phyloP scores from a whole-genome alignment of 2,329 filamentous ascomycete genomes.

The Aspergillus brunneoviolaceus region DNA sequence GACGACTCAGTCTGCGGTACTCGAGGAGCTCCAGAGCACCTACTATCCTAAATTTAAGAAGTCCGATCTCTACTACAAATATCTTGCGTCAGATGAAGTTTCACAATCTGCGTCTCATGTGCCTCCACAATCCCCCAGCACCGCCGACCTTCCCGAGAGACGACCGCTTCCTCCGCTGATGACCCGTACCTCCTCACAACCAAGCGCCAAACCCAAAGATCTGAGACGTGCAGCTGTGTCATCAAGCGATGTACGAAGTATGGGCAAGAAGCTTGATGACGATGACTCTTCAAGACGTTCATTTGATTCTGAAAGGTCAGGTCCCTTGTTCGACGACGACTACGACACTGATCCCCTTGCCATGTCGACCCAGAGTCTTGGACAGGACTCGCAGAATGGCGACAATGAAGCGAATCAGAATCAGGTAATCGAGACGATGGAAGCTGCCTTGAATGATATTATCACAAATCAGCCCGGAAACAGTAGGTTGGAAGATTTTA shows the following conservation, averaged over 20 bases:
- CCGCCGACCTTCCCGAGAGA: conserved; percentile 34
- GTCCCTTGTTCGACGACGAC: conserved; percentile 78
- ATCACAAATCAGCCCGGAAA: conserved; percentile 71
- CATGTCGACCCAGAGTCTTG: conserved; percentile 76
- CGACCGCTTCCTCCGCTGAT: conserved; percentile 46
- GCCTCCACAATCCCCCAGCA: conserved; percentile 18
- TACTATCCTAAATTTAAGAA: conserved; percentile 85
- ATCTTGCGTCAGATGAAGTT: conserved; percentile 79
- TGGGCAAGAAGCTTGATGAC: conserved; percentile 47
- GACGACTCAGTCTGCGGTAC: conserved; percentile 74
- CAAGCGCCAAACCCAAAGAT: conserved; percentile 49
- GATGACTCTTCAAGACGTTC: conserved; percentile 60
- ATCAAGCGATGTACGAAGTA: conserved; percentile 57
- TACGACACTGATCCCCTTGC: conserved; percentile 67
- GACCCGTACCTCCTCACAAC: conserved; percentile 50
- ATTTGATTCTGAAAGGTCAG: conserved; percentile 62
- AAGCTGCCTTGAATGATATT: conserved; percentile 86
- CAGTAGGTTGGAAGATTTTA: conserved; percentile 37
- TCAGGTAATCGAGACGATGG: conserved; percentile 86
- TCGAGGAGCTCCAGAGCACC: conserved; percentile 78
- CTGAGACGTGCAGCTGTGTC: conserved; percentile 61
- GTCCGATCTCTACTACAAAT: conserved; percentile 95
- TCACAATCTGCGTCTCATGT: conserved; percentile 25
- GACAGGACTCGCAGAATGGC: conserved; percentile 63
- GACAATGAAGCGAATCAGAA: conserved; percentile 62